Evolutionary conservation across 257 asterid genomes (phyloP).

Genomic region (Avicennia marina): DNA sequence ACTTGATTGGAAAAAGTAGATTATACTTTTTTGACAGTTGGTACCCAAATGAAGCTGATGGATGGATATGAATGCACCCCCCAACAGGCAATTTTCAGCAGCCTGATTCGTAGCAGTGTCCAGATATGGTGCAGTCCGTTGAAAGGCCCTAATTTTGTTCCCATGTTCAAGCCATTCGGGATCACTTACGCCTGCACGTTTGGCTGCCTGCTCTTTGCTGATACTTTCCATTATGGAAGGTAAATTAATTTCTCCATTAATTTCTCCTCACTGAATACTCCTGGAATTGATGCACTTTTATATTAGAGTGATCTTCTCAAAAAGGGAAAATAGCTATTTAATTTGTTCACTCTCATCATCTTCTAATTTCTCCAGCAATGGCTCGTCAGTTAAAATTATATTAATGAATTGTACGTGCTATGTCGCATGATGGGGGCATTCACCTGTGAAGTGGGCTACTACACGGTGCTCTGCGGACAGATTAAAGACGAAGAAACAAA

Average conservation of each 20-base stretch:
- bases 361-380: too few species aligned
- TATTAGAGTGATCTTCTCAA: too few species aligned
- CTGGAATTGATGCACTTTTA: too few species aligned
- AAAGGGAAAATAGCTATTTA: neutral
- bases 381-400: too few species aligned
- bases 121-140: slow-evolving; percentile 61
- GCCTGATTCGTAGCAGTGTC: slow-evolving; percentile 53
- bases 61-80: too few species aligned
- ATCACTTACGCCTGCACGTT: slow-evolving; percentile 67
- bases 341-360: too few species aligned
- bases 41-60: too few species aligned
- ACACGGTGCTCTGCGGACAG: slow-evolving; percentile 59
- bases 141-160: slow-evolving; percentile 59
- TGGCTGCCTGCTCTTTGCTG: slow-evolving; percentile 56
- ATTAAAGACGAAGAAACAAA: slow-evolving; percentile 31
- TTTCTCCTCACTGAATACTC: too few species aligned
- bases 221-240: slow-evolving; percentile 80
- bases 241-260: neutral
- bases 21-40: too few species aligned
- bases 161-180: slow-evolving; percentile 73
- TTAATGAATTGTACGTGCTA: too few species aligned
- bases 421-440: slow-evolving; percentile 63
- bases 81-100: slow-evolving; percentile 41
- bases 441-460: slow-evolving; percentile 66
- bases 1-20: too few species aligned